Conservation (phyloP, 345 rosid genomes). For the Moringa oleifera region DNA sequence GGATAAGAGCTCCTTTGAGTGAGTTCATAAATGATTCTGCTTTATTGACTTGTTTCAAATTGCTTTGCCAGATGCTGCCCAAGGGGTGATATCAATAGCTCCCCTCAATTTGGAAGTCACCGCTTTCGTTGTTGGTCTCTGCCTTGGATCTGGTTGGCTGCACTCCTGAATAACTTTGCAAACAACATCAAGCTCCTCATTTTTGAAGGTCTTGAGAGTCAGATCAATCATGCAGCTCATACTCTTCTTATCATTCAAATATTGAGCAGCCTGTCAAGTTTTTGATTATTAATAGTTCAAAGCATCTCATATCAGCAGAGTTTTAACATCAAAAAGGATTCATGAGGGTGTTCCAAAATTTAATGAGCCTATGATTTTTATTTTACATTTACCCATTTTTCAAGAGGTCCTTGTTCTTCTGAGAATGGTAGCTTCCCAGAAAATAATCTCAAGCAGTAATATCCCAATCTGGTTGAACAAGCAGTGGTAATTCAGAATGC, state of each 20-base stretch:
- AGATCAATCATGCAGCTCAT: constrained; percentile 60
- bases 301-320: too few relatives aligned
- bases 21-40: too few relatives aligned
- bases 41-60: too few relatives aligned
- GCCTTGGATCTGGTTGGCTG: constrained; percentile 42
- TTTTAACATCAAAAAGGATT: too few relatives aligned
- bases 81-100: neutral
- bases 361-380: neutral
- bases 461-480: constrained; percentile 61
- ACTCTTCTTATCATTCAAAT: constrained; percentile 38
- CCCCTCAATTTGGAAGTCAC: neutral
- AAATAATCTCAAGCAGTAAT: constrained; percentile 71
- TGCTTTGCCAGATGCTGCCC: constrained; percentile 44
- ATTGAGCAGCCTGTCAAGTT: constrained; percentile 59
- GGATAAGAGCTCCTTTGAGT: too few relatives aligned
- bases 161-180: constrained; percentile 62
- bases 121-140: constrained; percentile 67
- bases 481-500: constrained; percentile 39
- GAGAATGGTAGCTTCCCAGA: constrained; percentile 76
- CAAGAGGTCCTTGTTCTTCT: constrained; percentile 56
- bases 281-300: neutral
- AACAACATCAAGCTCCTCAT: constrained; percentile 11
- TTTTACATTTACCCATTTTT: constrained; percentile 58
- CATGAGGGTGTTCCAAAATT: neutral
- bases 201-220: constrained; percentile 55